Evolutionary conservation across 1,284 basidiomycete species (phyloP).

Genomic region (Cerioporus squamosus): DNA sequence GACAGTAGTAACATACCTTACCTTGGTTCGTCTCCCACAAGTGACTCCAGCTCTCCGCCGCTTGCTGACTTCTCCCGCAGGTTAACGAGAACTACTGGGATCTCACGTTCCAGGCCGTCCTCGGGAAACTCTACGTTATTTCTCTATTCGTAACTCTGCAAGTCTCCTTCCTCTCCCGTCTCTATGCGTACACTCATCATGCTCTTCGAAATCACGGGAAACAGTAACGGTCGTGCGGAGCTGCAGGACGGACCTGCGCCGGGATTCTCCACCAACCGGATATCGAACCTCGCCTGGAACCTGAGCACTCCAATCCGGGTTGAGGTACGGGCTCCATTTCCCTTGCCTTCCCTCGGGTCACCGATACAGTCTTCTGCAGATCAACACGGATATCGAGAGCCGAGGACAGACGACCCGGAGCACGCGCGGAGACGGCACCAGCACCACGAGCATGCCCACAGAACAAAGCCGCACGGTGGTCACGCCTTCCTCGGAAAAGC

Average conservation of each 20-base stretch:
- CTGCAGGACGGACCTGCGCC: conserved; percentile 19
- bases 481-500: conserved; percentile 6
- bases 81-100: conserved; percentile 36
- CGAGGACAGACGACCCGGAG: conserved; percentile 5
- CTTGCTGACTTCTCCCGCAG: conserved; percentile 11
- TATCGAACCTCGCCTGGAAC: conserved; percentile 23
- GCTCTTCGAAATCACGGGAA: neutral
- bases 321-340: neutral
- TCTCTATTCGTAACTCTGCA: conserved; percentile 38
- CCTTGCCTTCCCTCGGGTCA: neutral
- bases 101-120: conserved; percentile 34
- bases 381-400: conserved; percentile 16
- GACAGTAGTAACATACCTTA: conserved; percentile 30
- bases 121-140: conserved; percentile 39
- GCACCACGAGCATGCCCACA: conserved; percentile 8
- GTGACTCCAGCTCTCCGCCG: neutral
- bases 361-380: neutral
- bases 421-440: conserved; percentile 9
- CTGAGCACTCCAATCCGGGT: conserved; percentile 17
- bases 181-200: neutral
- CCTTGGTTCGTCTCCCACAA: conserved; percentile 18
- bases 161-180: conserved; percentile 2
- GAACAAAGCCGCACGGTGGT: conserved; percentile 5
- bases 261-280: conserved; percentile 18
- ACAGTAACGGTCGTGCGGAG: conserved; percentile 24